Evolutionary conservation across 164 flowering plant species (phyloP), one percentile per base, ranked within the genome.

Genomic region (Annona squamosa): DNA sequence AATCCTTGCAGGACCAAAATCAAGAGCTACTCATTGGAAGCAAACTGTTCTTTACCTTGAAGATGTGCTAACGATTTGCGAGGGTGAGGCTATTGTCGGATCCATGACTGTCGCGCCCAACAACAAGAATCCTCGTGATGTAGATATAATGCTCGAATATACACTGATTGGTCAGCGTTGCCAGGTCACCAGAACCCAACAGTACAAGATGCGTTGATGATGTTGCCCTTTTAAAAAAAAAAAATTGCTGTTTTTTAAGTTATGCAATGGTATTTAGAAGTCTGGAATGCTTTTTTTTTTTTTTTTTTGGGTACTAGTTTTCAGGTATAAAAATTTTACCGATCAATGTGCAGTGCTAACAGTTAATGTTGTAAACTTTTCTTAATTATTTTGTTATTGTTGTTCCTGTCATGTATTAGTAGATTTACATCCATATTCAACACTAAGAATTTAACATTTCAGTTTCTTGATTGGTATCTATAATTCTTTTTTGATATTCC

Each of bases 21-120:
- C 98, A 6, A 83, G 94, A 16, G 81, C 85, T 6, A 95, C 99
- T 1, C 99, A 95, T 69, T 95, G 99, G 99, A 95, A 95, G 82
- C 99, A 95, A 72, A 95, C 99, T 2, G 97, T 95, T 4, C 76
- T 95, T 9, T 95, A 95, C 85, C 87, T 95, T 48, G 98, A 95
- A 78, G 99, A 95, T 76, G 96, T 91, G 68, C 77, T 93, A 42
- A 91, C 94, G 5, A 83, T 95, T 44, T 95, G 99, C 48, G 85
- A 90, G 79, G 99, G 98, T 4, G 99, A 93, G 81, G 75, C 86
- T 48, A 4, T 95, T 57, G 81, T 74, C 7, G 98, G 99, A 77
- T 86, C 79, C 87, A 83, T 93, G 96, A 86, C 92, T 5, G 97
- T 95, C 67, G 82, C 94, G 4, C 97, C 79, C 57, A 95, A 91